Evolutionary conservation across 768 basidiomycete genomes (phyloP).

Genomic region (Holtermannia corniformis): DNA sequence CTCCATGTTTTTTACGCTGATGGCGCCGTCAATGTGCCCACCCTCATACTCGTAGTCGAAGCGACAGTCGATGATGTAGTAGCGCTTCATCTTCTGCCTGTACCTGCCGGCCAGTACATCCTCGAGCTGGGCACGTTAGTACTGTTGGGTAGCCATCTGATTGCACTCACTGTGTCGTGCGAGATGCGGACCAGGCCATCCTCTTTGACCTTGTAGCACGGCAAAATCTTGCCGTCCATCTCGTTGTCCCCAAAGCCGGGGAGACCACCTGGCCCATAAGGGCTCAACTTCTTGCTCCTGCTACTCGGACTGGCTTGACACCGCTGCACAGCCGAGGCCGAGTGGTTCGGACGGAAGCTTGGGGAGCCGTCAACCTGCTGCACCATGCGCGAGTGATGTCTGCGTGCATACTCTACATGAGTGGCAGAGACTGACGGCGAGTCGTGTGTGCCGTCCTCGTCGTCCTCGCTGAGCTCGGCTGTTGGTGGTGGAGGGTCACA

Average conservation of each 20-base stretch:
- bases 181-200: slow-evolving; percentile 91
- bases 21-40: slow-evolving; percentile 82
- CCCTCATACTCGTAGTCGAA: slow-evolving; percentile 95
- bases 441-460: slow-evolving; percentile 16
- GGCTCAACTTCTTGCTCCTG: slow-evolving; percentile 18
- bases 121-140: slow-evolving; percentile 53
- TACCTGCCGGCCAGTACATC: slow-evolving; percentile 67
- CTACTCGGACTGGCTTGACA: slow-evolving; percentile 2
- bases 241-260: slow-evolving; percentile 91
- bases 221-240: slow-evolving; percentile 80
- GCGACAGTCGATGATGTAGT: slow-evolving; percentile 84
- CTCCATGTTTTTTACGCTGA: slow-evolving; percentile 76
- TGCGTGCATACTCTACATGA: slow-evolving; percentile 20
- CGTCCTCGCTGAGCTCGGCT: slow-evolving; percentile 26
- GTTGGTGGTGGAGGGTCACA: slow-evolving; percentile 30
- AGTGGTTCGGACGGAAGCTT: slow-evolving; percentile 14
- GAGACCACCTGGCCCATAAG: slow-evolving; percentile 47
- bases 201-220: slow-evolving; percentile 85
- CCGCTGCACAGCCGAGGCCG: slow-evolving; percentile 14
- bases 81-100: slow-evolving; percentile 55
- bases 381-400: slow-evolving; percentile 14
- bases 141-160: background rate
- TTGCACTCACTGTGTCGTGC: slow-evolving; percentile 57
- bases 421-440: slow-evolving; percentile 22
- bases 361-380: slow-evolving; percentile 29